These are phyloP conservation scores for Bruguiera sexangula DNA, from an alignment of 345 rosid genomes.

Conservation along the genomic window DNA sequence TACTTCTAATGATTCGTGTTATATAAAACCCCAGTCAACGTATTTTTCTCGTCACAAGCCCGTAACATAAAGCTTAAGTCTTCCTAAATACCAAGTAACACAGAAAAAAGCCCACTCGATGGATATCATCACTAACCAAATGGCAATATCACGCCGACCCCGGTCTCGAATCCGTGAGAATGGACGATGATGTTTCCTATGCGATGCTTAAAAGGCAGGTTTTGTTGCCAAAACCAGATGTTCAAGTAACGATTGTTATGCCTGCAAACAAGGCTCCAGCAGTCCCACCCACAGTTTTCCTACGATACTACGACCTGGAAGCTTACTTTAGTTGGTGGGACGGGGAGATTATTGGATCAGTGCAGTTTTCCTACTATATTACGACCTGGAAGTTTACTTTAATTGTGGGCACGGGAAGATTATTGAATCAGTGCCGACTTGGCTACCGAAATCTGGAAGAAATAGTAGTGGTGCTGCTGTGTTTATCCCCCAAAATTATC, in stretches of 20 bases:
- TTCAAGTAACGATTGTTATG: background rate
- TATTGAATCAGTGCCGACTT: background rate
- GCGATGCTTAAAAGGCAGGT: slow-evolving; percentile 20
- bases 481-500: slow-evolving; percentile 13
- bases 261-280: background rate
- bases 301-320: background rate
- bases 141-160: background rate
- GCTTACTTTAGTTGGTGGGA: background rate
- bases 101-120: background rate
- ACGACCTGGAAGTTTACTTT: background rate
- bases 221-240: background rate
- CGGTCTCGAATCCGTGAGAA: background rate
- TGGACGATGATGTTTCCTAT: slow-evolving; percentile 19
- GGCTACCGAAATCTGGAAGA: slow-evolving; percentile 6
- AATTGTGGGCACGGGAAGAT: background rate
- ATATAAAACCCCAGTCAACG: too few relatives aligned
- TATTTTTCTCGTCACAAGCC: too few relatives aligned
- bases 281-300: background rate
- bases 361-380: background rate
- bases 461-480: slow-evolving; percentile 24
- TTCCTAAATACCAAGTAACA: background rate
- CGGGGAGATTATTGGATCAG: background rate
- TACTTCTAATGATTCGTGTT: too few relatives aligned
- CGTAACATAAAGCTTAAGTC: background rate
- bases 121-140: background rate